A percentile compares a stretch with the other conserved stretches of the same genome.
These are phyloP conservation scores for Dipteronia dyeriana DNA, from an alignment of 345 rosid species.

Conservation along the genomic window DNA sequence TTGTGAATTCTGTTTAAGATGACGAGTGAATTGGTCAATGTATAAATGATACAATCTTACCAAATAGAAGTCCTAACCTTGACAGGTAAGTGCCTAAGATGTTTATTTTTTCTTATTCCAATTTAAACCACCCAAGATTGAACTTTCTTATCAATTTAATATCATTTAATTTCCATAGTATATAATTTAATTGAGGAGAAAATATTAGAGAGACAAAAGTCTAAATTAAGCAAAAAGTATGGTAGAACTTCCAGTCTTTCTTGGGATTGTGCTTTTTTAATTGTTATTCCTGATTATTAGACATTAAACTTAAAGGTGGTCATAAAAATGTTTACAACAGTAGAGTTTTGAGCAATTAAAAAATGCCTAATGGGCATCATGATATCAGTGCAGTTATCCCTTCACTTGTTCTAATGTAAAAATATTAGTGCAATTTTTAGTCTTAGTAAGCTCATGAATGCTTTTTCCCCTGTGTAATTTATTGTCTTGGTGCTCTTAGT, in stretches of 20 bases:
- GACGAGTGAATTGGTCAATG: background rate
- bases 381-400: background rate
- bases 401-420: background rate
- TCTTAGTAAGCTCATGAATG: background rate
- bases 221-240: background rate
- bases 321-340: background rate
- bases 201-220: background rate
- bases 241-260: background rate
- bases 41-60: background rate
- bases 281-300: background rate
- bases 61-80: constrained; percentile 8
- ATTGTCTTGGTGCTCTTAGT: background rate
- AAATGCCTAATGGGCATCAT: background rate
- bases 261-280: background rate
- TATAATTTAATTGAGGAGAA: background rate
- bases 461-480: background rate
- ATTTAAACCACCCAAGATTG: background rate
- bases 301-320: background rate
- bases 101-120: background rate
- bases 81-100: background rate
- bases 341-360: constrained; percentile 1
- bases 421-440: background rate
- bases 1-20: background rate
- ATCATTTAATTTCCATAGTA: background rate
- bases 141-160: constrained; percentile 20